These are phyloP conservation scores for Inga oerstediana DNA, from an alignment of 306 rosid species.

Conservation along the genomic window DNA sequence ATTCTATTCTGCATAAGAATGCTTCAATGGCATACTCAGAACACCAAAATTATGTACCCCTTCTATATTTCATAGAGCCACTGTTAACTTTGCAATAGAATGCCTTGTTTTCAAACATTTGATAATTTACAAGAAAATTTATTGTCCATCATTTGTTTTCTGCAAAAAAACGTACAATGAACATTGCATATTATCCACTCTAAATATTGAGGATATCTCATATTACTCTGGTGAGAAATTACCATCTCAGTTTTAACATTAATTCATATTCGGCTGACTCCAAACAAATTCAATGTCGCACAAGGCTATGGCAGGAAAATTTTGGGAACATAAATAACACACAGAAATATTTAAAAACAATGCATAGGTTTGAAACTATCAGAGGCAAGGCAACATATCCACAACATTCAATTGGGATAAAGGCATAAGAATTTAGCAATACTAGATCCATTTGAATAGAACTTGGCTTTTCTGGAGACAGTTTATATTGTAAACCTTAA, in stretches of 20 bases:
- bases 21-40: neutral
- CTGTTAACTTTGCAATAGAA: neutral
- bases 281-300: neutral
- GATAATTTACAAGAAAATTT: neutral
- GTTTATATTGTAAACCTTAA: neutral
- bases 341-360: neutral
- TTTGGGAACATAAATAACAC: neutral
- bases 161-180: neutral
- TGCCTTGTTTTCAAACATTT: neutral
- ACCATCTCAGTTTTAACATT: neutral
- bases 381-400: neutral
- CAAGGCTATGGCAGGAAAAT: neutral
- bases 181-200: neutral
- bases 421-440: neutral
- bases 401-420: neutral
- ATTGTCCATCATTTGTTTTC: neutral
- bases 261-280: neutral
- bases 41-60: neutral
- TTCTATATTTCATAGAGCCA: neutral
- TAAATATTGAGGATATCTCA: neutral
- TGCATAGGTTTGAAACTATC: neutral
- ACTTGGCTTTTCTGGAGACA: neutral
- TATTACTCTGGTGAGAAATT: neutral
- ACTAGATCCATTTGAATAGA: neutral
- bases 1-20: neutral